Base-by-base conservation (phyloP, 2,329 filamentous ascomycete genomes). In the Knufia petricola region DNA sequence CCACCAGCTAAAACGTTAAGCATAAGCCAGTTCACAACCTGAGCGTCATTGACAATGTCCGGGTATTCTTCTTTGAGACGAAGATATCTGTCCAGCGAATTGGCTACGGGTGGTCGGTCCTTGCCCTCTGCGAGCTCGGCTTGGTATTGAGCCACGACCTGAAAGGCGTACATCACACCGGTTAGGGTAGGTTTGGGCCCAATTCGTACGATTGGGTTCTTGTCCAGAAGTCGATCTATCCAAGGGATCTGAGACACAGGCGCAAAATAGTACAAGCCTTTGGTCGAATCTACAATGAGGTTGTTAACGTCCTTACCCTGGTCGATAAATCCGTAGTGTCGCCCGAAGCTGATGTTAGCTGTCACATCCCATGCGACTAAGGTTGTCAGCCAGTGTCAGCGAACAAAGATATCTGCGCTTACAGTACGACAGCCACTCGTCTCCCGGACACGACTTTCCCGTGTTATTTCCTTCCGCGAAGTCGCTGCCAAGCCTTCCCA, bases 161-260 rank as follows among this genome's bases (percentile, higher is more conserved):
- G 21, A 55, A 50, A 30, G 59, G 47, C 12, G 54, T 53, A 17
- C 55, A 58, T 9, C 53, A 55, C 46, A 60, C 58, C 17, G 52
- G 51, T 19, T 15, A 38, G 34, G 34, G 17, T 7, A 38, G 17
- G 17, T 7, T 8, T 15, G 58, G 59, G 58, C 1, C 59, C 60
- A 7, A 62, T 55, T 1, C 57, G 58, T 38, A 50, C 53, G 26
- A 63, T 44, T 1, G 60, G 61, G 34, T 63, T 63, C 37, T 63
- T 62, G 39, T 63, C 60, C 48, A 52, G 59, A 40, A 52, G 49
- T 42, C 46, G 64, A 58, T 60, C 60, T 9, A 62, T 41, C 47
- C 51, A 54, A 3, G 59, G 59, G 3, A 63, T 54, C 52, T 61
- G 55, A 21, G 21, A 48, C 36, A 62, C 54, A 8, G 55, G 49